A percentile compares a stretch with the other conserved stretches of the same genome.
These are phyloP conservation scores for Acacia pycnantha DNA, from an alignment of 331 rosid species.

Conservation along the genomic window DNA sequence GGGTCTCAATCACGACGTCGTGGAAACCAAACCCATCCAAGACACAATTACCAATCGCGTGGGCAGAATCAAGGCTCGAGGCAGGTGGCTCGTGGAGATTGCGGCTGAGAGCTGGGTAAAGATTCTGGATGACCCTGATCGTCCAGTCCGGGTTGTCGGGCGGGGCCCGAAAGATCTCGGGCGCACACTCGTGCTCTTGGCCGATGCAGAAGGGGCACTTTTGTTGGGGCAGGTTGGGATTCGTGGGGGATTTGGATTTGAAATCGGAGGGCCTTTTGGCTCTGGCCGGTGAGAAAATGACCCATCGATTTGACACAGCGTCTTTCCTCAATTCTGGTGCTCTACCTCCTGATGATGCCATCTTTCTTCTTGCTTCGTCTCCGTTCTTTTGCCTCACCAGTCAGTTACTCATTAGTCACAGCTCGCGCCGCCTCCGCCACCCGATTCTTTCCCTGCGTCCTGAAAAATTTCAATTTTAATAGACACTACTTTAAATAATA, in stretches of 20 bases:
- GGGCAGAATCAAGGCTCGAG: neutral
- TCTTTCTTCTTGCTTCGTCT: neutral
- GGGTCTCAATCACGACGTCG: slow-evolving; percentile 78
- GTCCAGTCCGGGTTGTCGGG: slow-evolving; percentile 51
- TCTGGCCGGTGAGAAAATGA: slow-evolving; percentile 81
- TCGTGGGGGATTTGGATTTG: slow-evolving; percentile 66
- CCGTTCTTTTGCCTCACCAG: neutral
- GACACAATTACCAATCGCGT: slow-evolving; percentile 22
- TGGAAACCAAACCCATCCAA: slow-evolving; percentile 73
- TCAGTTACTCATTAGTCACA: neutral
- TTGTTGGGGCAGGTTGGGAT: slow-evolving; percentile 2
- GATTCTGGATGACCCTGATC: slow-evolving; percentile 77
- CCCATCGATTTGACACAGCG: slow-evolving; percentile 69
- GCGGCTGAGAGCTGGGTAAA: slow-evolving; percentile 71
- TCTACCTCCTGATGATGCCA: slow-evolving; percentile 26
- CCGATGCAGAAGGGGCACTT: slow-evolving; percentile 13
- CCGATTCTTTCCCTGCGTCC: neutral
- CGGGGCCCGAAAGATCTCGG: slow-evolving; percentile 5
- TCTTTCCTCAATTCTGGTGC: slow-evolving; percentile 65
- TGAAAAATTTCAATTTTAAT: neutral
- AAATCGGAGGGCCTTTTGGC: slow-evolving; percentile 79
- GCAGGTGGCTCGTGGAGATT: slow-evolving; percentile 3
- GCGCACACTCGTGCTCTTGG: slow-evolving; percentile 12
- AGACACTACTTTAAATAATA: too few species aligned
- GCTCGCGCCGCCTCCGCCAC: neutral